These are phyloP conservation scores for Alternaria alternata DNA, from an alignment of 2,329 filamentous ascomycete genomes.

Conservation along the genomic window DNA sequence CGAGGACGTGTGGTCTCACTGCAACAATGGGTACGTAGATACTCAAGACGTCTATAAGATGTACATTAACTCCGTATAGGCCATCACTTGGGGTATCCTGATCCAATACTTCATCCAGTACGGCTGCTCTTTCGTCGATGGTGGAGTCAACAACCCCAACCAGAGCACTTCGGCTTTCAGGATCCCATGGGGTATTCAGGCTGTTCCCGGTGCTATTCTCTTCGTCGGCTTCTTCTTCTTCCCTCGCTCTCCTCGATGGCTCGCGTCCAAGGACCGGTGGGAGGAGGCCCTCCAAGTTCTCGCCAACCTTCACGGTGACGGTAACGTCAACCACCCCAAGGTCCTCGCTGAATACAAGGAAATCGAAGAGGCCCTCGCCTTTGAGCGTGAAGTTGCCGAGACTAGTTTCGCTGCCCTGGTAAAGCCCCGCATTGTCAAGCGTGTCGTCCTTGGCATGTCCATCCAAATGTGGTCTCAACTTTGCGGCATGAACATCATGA, in stretches of 20 bases:
- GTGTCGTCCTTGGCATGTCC: slow-evolving; percentile 65
- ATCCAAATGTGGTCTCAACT: slow-evolving; percentile 69
- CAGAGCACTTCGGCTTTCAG: slow-evolving; percentile 56
- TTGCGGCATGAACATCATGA: slow-evolving; percentile 68
- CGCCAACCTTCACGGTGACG: slow-evolving; percentile 65
- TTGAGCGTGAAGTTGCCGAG: slow-evolving; percentile 62
- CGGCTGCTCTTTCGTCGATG: slow-evolving; percentile 64
- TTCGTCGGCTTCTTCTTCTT: slow-evolving; percentile 53
- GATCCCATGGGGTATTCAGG: slow-evolving; percentile 55
- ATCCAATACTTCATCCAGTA: slow-evolving; percentile 75
- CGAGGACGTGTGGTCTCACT: slow-evolving; percentile 68
- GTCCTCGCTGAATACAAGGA: slow-evolving; percentile 71
- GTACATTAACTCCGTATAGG: slow-evolving; percentile 54
- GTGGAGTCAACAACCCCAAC: slow-evolving; percentile 48
- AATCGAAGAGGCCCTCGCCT: slow-evolving; percentile 63
- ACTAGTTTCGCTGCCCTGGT: slow-evolving; percentile 61
- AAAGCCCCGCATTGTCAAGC: slow-evolving; percentile 62
- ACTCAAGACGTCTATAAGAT: background rate
- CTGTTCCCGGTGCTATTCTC: slow-evolving; percentile 52
- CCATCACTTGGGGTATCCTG: slow-evolving; percentile 65
- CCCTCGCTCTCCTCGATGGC: slow-evolving; percentile 69
- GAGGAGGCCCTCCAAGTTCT: slow-evolving; percentile 67
- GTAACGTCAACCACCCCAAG: slow-evolving; percentile 64
- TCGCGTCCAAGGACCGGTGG: slow-evolving; percentile 72
- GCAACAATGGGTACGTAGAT: slow-evolving; percentile 50